Evolutionary conservation across 2,329 filamentous ascomycete genomes (phyloP).

Genomic region (Cladophialophora psammophila): DNA sequence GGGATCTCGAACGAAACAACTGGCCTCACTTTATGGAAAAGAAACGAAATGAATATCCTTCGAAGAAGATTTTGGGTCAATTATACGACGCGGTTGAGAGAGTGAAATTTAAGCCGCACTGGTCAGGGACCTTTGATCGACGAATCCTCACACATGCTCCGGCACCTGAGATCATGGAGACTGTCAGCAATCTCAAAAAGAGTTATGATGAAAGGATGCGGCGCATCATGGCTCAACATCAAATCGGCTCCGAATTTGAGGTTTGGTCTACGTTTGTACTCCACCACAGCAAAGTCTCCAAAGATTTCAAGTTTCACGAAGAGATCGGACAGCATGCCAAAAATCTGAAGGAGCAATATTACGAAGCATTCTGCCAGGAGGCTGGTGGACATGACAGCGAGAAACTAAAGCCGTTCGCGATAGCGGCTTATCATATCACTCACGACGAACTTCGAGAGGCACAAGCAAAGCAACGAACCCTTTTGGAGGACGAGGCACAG

Average conservation of each 20-base stretch:
- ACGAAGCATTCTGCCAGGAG: conserved; percentile 68
- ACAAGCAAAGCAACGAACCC: neutral
- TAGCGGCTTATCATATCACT: conserved; percentile 81
- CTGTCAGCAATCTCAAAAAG: conserved; percentile 71
- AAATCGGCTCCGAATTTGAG: conserved; percentile 87
- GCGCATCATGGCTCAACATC: conserved; percentile 83
- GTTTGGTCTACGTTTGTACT: conserved; percentile 88
- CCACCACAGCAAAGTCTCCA: conserved; percentile 72
- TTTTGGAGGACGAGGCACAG: neutral
- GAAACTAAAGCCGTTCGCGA: conserved; percentile 73
- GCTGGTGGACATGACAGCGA: conserved; percentile 68
- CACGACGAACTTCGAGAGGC: conserved; percentile 58
- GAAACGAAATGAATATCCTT: conserved; percentile 66
- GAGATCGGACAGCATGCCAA: conserved; percentile 74
- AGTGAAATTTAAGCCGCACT: conserved; percentile 75
- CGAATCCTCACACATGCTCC: conserved; percentile 72
- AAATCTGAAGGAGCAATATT: conserved; percentile 73
- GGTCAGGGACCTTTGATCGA: conserved; percentile 74
- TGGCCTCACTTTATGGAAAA: conserved; percentile 94
- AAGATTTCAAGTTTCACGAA: conserved; percentile 87
- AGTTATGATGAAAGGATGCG: conserved; percentile 79
- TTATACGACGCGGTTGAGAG: conserved; percentile 79
- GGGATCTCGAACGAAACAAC: conserved; percentile 63
- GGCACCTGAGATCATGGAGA: conserved; percentile 61
- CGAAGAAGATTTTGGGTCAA: conserved; percentile 74